These are phyloP conservation scores for Garcia nutans DNA, from an alignment of 345 rosid species.

Conservation along the genomic window DNA sequence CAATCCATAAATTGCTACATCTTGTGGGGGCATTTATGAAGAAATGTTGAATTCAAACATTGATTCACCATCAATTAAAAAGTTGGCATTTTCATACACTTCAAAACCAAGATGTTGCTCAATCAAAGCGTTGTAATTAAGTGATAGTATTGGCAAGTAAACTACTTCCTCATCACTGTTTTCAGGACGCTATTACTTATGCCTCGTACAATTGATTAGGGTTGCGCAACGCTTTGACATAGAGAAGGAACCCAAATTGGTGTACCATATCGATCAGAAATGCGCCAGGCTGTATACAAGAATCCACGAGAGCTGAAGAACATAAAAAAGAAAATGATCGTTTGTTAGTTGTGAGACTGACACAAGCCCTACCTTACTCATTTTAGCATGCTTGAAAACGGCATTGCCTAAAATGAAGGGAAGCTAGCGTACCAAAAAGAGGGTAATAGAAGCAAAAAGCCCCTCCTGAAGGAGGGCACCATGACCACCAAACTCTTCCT, in stretches of 20 bases:
- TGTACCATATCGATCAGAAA: conserved; percentile 42
- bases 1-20: conserved; percentile 13
- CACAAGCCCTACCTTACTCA: background rate
- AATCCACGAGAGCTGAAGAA: conserved; percentile 81
- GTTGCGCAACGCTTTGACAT: conserved; percentile 7
- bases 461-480: conserved; percentile 95
- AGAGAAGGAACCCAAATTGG: conserved; percentile 14
- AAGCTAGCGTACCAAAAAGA: conserved; percentile 66
- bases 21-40: background rate
- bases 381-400: background rate
- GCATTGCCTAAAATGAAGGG: background rate
- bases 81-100: conserved; percentile 20
- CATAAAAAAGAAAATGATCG: conserved; percentile 13
- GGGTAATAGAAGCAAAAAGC: conserved; percentile 79
- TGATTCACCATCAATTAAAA: conserved; percentile 9
- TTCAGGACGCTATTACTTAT: conserved; percentile 20
- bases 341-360: conserved; percentile 18
- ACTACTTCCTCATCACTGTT: conserved; percentile 25
- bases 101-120: conserved; percentile 29
- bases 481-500: conserved; percentile 95
- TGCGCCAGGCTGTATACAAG: conserved; percentile 94
- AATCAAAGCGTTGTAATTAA: conserved; percentile 9
- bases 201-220: conserved; percentile 20
- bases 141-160: background rate
- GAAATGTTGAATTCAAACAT: conserved; percentile 19